Conservation (phyloP, 768 basidiomycete genomes). For the Mycena venus region DNA sequence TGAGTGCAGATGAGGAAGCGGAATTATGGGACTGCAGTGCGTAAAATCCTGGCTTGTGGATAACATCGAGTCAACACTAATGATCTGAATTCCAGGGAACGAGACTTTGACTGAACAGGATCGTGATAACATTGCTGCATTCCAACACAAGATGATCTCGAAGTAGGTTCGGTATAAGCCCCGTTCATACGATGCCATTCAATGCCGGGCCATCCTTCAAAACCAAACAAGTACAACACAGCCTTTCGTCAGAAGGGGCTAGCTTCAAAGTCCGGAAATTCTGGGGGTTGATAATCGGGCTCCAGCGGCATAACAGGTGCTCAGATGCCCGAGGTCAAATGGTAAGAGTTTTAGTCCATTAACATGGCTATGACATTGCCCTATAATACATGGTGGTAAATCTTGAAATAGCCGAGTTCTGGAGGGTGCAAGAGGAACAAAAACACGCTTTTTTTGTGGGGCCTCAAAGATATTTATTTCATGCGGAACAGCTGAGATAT, state of each 20-base stretch:
- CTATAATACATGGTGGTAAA: no score
- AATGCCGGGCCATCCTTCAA: no score
- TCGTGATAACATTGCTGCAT: constrained; percentile 28
- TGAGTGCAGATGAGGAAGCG: neutral
- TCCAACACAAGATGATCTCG: constrained; percentile 38
- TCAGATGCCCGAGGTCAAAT: neutral
- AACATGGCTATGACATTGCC: neutral
- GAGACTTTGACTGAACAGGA: no score
- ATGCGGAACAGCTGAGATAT: no score
- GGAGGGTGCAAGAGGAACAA: neutral
- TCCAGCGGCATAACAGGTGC: neutral
- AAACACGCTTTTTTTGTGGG: no score
- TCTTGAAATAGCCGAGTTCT: neutral
- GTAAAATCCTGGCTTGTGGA: neutral
- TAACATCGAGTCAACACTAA: neutral
- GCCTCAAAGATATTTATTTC: neutral
- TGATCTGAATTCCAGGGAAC: constrained; percentile 16
- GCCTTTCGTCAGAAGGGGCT: constrained; percentile 16
- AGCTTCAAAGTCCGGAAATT: constrained; percentile 12
- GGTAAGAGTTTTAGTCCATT: neutral
- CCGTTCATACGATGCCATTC: neutral
- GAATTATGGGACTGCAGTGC: neutral
- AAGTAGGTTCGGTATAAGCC: constrained; percentile 15
- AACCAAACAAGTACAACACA: neutral
- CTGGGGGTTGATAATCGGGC: neutral